Conservation (phyloP, 2,329 filamentous ascomycete genomes). For the Zasmidium citrigriseum region DNA sequence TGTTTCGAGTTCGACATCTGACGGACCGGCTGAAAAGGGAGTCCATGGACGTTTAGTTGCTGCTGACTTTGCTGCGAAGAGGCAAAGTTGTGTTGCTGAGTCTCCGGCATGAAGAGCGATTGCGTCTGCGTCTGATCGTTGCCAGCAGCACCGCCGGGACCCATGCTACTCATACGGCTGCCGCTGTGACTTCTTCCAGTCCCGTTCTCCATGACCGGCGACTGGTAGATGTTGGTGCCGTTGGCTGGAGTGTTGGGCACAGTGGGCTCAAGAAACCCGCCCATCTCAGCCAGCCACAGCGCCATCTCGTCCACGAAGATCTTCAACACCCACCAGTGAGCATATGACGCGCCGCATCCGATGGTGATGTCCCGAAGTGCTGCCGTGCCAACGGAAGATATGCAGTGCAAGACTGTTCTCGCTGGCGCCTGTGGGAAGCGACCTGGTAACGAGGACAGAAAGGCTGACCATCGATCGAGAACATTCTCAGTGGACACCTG, state of each 20-base stretch:
- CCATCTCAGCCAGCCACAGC: constrained; percentile 83
- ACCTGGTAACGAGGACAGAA: constrained; percentile 67
- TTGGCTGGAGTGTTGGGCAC: constrained; percentile 7
- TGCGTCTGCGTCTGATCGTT: constrained; percentile 17
- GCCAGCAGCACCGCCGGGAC: constrained; percentile 23
- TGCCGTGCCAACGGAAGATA: constrained; percentile 73
- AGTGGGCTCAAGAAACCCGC: constrained; percentile 71
- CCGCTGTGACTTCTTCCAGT: constrained; percentile 28
- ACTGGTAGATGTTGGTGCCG: constrained; percentile 22
- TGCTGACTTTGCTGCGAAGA: constrained; percentile 22
- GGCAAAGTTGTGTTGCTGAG: constrained; percentile 18
- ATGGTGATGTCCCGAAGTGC: constrained; percentile 82
- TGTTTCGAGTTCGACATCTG: constrained; percentile 8
- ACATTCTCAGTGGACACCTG: constrained; percentile 60
- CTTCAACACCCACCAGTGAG: constrained; percentile 94
- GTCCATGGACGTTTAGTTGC: constrained; percentile 14
- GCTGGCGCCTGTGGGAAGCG: constrained; percentile 75
- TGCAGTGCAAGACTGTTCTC: constrained; percentile 72
- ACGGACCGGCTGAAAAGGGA: constrained; percentile 14
- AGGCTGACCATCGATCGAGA: constrained; percentile 75
- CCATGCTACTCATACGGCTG: constrained; percentile 37
- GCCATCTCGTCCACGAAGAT: constrained; percentile 96
- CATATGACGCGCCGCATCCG: constrained; percentile 75
- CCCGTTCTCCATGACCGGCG: constrained; percentile 28
- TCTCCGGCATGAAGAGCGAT: constrained; percentile 21